Percentiles rank a stretch among this genome's conserved stretches.
phyloP scores from a whole-genome alignment of 768 basidiomycete species.

The Hypholoma sublateritium region DNA sequence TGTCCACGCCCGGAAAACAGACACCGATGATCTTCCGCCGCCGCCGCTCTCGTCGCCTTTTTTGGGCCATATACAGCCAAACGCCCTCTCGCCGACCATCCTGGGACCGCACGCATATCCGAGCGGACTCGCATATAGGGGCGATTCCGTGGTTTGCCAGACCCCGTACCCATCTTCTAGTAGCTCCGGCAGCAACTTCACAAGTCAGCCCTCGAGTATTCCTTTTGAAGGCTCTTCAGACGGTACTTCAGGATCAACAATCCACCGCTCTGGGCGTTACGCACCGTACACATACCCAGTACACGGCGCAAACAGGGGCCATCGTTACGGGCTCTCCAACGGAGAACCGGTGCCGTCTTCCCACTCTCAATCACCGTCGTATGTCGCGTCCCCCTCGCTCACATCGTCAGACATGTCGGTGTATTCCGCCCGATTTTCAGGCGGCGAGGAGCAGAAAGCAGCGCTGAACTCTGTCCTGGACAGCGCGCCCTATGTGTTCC shows the following conservation, averaged over 20 bases:
- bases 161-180: constrained; percentile 43
- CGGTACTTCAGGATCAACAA: constrained; percentile 29
- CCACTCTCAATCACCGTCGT: constrained; percentile 53
- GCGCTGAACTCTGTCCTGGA: constrained; percentile 22
- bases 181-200: constrained; percentile 9
- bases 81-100: constrained; percentile 26
- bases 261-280: constrained; percentile 51
- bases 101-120: constrained; percentile 35
- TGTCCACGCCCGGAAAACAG: constrained; percentile 65
- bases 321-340: constrained; percentile 35
- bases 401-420: constrained; percentile 33
- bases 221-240: constrained; percentile 25
- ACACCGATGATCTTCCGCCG: constrained; percentile 52
- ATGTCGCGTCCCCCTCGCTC: constrained; percentile 56
- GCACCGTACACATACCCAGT: constrained; percentile 45
- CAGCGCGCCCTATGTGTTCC: constrained; percentile 26
- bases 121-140: constrained; percentile 45
- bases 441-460: constrained; percentile 27
- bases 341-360: constrained; percentile 38
- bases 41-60: constrained; percentile 48
- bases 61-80: constrained; percentile 26
- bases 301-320: constrained; percentile 31
- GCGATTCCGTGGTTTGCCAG: constrained; percentile 46
- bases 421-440: constrained; percentile 26
- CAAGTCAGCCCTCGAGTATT: constrained; percentile 48